Evolutionary conservation across 306 rosid species (phyloP), one percentile per base, ranked within the genome.

Genomic region (Sesbania bispinosa): DNA sequence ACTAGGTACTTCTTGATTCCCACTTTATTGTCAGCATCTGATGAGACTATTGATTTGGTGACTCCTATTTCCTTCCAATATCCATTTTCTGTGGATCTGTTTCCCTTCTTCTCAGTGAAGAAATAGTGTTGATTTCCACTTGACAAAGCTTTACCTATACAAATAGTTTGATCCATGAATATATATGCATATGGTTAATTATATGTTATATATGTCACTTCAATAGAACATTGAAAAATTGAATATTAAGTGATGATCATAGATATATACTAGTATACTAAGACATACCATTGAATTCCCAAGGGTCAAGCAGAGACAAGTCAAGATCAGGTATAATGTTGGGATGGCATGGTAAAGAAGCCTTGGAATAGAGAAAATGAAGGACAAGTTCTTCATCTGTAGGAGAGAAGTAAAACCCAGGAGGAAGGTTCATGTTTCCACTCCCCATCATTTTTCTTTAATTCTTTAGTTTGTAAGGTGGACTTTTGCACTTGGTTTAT

Each of bases 321-420:
- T 85, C 74, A 57, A 81, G 82, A 16, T 85, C 79, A 16, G 89
- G 86, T 50, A 85, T 82, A 78, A 85, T 76, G 69, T 79, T 73
- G 53, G 86, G 79, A 42, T 85, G 78, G 32, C 19, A 76, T 20
- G 89, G 80, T 18, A 73, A 61, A 62, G 82, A 76, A 43, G 68
- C 61, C 60, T 79, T 85, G 58, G 66, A 51, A 73, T 58, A 69
- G 3, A 85, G 89, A 73, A 82, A 85, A 54, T 85, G 86, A 73
- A 82, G 80, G 16, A 85, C 13, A 1, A 85, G 78, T 69, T 85
- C 79, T 82, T 79, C 86, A 76, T 85, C 89, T 6, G 86, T 85
- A 67, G 89, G 89, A 69, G 62, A 73, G 77, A 85, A 85, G 33
- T 46, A 74, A 76, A 85, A 82, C 19, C 89, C 89, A 27, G 89